Base-by-base conservation (phyloP, 2,329 filamentous ascomycete species). In the Fusarium sp. region DNA sequence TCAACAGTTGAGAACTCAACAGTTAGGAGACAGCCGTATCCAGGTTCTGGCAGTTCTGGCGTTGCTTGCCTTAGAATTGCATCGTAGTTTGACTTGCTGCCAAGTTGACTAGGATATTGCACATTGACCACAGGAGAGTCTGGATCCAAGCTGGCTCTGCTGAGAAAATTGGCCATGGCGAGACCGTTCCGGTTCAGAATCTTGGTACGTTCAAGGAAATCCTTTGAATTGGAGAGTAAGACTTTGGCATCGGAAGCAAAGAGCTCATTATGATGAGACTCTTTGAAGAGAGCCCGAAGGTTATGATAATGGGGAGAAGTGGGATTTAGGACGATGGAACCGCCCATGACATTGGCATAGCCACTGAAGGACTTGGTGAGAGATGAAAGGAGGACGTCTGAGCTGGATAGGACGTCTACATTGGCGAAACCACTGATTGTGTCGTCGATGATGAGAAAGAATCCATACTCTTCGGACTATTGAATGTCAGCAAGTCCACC, bases 361-460 rank as follows among this genome's bases (percentile, higher is more conserved):
- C 89, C 89, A 66, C 81, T 88, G 74, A 91, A 90, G 4, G 84
- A 83, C 77, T 90, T 90, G n/a, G 87, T 90, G 21, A 90, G 80
- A 29, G 84, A 86, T 0, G 85, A 85, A 21, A 87, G 71, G 35
- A 90, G 67, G 1, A 88, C 76, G 70, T 90, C 87, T 4, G 84
- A 83, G 0, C 82, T 79, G 10, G 78, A 71, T 7, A 88, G 76
- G 38, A 90, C 77, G 74, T 90, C 86, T 64, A 88, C 76, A 73
- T 87, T 88, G 73, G 78, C 82, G 60, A 85, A 85, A 33, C 82
- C 82, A n/a, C 81, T 81, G 49, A 86, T 68, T 1, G 86, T 88
- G 49, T 88, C 86, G 71, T 88, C 86, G 4, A 85, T 75, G 21
- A 86, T 78, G 49, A 87, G 69, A 55, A 85, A 79, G 70, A 87